Percentiles rank a stretch among this genome's conserved stretches.
These are phyloP conservation scores for Aegilops bicornis DNA, from an alignment of 176 grass and related monocot species.

Conservation along the genomic window DNA sequence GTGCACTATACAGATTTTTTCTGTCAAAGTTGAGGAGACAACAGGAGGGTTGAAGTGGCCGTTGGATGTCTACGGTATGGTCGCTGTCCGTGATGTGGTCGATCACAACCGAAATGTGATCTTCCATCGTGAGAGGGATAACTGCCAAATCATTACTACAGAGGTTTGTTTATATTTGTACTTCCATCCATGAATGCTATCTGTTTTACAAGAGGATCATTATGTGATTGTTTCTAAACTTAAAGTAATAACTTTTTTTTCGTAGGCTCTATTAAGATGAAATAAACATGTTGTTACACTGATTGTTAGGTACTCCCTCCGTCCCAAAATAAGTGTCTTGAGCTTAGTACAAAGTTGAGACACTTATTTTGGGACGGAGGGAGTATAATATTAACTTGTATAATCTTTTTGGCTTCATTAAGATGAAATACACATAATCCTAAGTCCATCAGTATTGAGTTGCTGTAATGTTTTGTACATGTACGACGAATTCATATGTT, in stretches of 20 bases:
- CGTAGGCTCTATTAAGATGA: neutral
- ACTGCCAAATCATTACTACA: neutral
- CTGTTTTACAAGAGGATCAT: too few species aligned
- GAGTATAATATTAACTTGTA: neutral
- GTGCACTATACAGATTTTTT: neutral
- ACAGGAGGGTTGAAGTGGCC: neutral
- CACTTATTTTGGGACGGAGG: too few species aligned
- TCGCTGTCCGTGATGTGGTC: neutral
- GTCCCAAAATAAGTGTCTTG: too few species aligned
- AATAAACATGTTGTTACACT: too few species aligned
- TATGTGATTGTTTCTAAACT: too few species aligned
- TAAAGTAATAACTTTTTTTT: too few species aligned
- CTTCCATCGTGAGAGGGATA: neutral
- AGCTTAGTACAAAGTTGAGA: too few species aligned
- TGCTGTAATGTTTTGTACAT: neutral
- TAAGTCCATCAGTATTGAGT: neutral
- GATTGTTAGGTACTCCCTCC: neutral
- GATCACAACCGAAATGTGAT: neutral
- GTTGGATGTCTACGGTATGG: neutral
- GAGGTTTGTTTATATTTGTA: neutral
- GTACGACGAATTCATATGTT: neutral
- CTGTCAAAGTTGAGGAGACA: neutral
- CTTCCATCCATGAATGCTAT: too few species aligned
- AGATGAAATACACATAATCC: neutral
- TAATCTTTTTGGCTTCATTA: neutral